Percentiles rank a stretch among this genome's conserved stretches.
These are phyloP conservation scores for Claviceps africana DNA, from an alignment of 2,329 filamentous ascomycete genomes.

Conservation along the genomic window DNA sequence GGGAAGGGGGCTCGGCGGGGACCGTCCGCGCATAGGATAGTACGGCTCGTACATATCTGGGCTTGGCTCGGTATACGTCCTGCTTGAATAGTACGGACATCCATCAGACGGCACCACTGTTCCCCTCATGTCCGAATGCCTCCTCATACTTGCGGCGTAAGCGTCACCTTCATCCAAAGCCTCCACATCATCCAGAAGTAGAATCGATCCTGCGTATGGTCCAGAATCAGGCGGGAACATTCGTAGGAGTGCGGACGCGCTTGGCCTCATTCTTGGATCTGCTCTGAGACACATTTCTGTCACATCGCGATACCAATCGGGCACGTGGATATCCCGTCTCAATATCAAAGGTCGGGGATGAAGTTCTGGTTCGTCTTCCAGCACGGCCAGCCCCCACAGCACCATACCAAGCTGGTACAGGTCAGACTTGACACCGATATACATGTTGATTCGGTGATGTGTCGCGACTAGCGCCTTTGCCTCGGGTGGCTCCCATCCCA, in stretches of 20 bases:
- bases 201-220: conserved; percentile 14
- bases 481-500: conserved; percentile 95
- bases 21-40: conserved; percentile 36
- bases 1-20: conserved; percentile 37
- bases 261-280: conserved; percentile 55
- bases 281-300: conserved; percentile 65
- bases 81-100: conserved; percentile 29
- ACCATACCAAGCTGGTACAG: conserved; percentile 96
- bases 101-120: conserved; percentile 28
- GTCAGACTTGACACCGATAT: conserved; percentile 95
- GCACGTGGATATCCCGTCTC: conserved; percentile 47
- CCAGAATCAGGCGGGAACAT: conserved; percentile 42
- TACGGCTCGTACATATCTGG: conserved; percentile 26
- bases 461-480: conserved; percentile 72
- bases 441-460: conserved; percentile 86
- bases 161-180: conserved; percentile 25
- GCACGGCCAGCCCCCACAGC: conserved; percentile 76
- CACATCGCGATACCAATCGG: conserved; percentile 64
- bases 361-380: conserved; percentile 80
- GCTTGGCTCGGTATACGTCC: conserved; percentile 22
- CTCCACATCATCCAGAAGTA: conserved; percentile 27
- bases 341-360: conserved; percentile 56
- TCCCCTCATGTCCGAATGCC: conserved; percentile 21
- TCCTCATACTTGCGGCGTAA: conserved; percentile 20
- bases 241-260: conserved; percentile 57